Evolutionary conservation across 1,284 basidiomycete species (phyloP), one percentile per base, ranked within the genome.

Genomic region (Ganoderma meredithae): DNA sequence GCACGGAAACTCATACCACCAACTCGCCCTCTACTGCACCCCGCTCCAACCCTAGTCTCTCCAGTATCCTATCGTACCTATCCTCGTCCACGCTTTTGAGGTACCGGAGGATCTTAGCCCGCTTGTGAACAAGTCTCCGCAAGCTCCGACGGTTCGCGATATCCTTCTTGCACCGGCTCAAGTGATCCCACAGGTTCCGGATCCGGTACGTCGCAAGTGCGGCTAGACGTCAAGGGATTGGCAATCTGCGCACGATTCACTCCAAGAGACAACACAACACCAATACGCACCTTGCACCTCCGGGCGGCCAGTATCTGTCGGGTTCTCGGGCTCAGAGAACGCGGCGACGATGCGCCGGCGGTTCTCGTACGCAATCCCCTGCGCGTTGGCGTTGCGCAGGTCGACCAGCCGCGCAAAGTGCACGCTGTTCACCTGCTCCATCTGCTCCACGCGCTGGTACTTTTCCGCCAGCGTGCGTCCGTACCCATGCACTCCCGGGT

Each of bases 21-120:
- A 98, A 81, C 78, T 98, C 96, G 59, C 96, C 96, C 81, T 98
- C 96, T 6, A 98, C 94, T 31, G 91, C 90, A 71, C 86, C 85
- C 31, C 88, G 85, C 74, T 96, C 91, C 60, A 98, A 79, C 1
- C 93, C 97, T 39, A 97, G 83, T 67, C 91, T 89, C 44, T 86
- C 84, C 65, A 99, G 83, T 43, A 95, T 79, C 22, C 79, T 81
- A 69, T 95, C 90, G 77, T 97, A 98, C 66, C 94, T 87, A 69
- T 87, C 85, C 60, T 88, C 86, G 73, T 92, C 85, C 43, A 84
- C 81, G 41, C 85, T 79, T 78, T 91, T 92, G 66, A 97, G 83
- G 80, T 98, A 98, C 76, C 88, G 90, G 62, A 98, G 85, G 41
- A 97, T 82, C 74, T 91, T 94, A 9, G 94, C 95, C 63, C 97